Percentiles rank a stretch among this genome's conserved stretches.
These are phyloP conservation scores for Rhodamnia rubescens DNA, from an alignment of 345 rosid genomes.

Conservation along the genomic window DNA sequence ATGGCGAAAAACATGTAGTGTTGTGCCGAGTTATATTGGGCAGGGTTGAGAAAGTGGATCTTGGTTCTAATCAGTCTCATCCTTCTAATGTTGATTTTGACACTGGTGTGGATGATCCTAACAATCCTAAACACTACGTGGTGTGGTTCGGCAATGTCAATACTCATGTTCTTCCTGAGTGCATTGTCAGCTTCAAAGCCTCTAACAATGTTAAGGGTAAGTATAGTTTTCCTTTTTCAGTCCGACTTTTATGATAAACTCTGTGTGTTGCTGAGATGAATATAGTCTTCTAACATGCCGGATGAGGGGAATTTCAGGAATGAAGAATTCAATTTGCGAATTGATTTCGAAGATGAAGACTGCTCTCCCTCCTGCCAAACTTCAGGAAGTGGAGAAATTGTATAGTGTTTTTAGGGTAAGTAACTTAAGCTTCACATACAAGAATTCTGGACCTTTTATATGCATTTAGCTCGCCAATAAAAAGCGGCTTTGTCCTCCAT, in stretches of 20 bases:
- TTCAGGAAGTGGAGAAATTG: constrained; percentile 13
- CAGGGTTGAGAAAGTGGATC: constrained; percentile 24
- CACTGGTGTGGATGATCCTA: constrained; percentile 32
- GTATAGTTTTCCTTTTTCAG: neutral
- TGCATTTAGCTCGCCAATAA: neutral
- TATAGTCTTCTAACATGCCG: constrained; percentile 5
- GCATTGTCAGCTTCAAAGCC: constrained; percentile 33
- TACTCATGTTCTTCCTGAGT: constrained; percentile 33
- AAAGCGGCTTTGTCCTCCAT: neutral
- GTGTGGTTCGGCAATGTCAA: constrained; percentile 35
- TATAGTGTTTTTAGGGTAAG: constrained; percentile 20
- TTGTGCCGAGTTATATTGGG: constrained; percentile 39
- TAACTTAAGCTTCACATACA: neutral
- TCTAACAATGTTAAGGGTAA: constrained; percentile 15
- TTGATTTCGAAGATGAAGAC: constrained; percentile 21
- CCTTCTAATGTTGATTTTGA: constrained; percentile 24
- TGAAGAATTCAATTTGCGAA: constrained; percentile 12
- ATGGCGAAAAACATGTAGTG: constrained; percentile 32
- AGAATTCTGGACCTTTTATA: neutral
- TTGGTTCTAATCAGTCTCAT: constrained; percentile 25
- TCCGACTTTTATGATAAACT: neutral
- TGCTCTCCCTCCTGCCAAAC: constrained; percentile 24
- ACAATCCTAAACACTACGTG: constrained; percentile 22
- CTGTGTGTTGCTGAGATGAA: neutral
- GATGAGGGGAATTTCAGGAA: neutral